Evolutionary conservation across 2,329 filamentous ascomycete genomes (phyloP).

Genomic region (Fusarium tricinctum): DNA sequence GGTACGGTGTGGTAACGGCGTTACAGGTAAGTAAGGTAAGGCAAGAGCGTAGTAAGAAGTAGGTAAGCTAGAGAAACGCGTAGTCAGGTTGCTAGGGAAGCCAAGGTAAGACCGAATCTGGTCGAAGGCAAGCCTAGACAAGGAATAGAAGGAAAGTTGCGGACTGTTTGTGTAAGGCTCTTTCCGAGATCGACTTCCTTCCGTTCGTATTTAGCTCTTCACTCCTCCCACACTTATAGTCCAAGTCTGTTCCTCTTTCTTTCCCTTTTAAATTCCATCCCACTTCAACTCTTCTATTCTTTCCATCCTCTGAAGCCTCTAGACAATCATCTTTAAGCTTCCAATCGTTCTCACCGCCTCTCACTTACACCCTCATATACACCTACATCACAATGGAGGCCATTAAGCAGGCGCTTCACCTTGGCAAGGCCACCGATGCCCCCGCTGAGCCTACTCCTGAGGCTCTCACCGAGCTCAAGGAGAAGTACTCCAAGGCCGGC

Average conservation of each 20-base stretch:
- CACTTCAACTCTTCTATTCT: slow-evolving; percentile 23
- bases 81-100: slow-evolving; percentile 26
- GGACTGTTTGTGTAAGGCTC: slow-evolving; percentile 30
- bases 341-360: slow-evolving; percentile 36
- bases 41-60: slow-evolving; percentile 26
- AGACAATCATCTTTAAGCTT: slow-evolving; percentile 17
- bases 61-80: slow-evolving; percentile 23
- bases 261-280: slow-evolving; percentile 18
- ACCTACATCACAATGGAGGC: slow-evolving; percentile 57
- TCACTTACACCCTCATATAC: slow-evolving; percentile 21
- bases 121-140: slow-evolving; percentile 36
- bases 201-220: slow-evolving; percentile 42
- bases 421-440: slow-evolving; percentile 51
- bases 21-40: slow-evolving; percentile 25
- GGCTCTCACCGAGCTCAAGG: slow-evolving; percentile 77
- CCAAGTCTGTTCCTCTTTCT: slow-evolving; percentile 29
- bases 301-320: slow-evolving; percentile 8
- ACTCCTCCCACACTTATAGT: slow-evolving; percentile 34
- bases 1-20: slow-evolving; percentile 35
- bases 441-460: slow-evolving; percentile 71
- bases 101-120: slow-evolving; percentile 11
- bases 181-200: slow-evolving; percentile 38
- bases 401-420: slow-evolving; percentile 60
- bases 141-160: slow-evolving; percentile 25
- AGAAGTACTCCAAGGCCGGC: slow-evolving; percentile 81